Base-by-base conservation (phyloP, 352 stramenopile species). In the Phytophthora citrophthora region DNA sequence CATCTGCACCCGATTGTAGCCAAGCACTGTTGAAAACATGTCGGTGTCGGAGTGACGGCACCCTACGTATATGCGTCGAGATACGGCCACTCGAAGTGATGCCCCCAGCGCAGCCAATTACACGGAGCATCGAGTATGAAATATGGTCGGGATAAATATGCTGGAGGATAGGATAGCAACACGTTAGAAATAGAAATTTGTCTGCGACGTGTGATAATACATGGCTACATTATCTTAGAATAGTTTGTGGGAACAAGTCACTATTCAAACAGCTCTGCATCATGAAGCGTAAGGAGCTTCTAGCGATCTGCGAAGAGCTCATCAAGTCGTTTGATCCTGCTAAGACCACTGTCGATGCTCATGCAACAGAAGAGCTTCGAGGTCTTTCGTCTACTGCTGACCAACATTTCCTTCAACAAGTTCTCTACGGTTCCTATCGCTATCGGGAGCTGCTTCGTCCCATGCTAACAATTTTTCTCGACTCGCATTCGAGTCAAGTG, bases 351-450 rank as follows among this genome's bases (percentile, higher is more conserved):
- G 72, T 93, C 20, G 87, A 95, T 55, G 75, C 81, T n/a, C 86
- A 95, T 66, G 83, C 83, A 1, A 78, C 85, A 7, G 82, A 93
- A 53, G 69, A 78, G 43, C 77, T 95, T 23, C 74, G 61, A 15
- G 70, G 83, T 1, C 43, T 61, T 11, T 54, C 70, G 3, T 74
- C 64, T 13, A 47, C 70, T 3, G 65, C 54, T 20, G 88, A 96
- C 18, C 77, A 77, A 1, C 60, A 84, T 15, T 96, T 96, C 55
- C 59, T 96, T 5, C 86, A 95, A 68, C 82, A 98, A 66, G 79
- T 97, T 16, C 83, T 98, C 18, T 98, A 97, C 62, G 91, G 90
- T 16, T 93, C 81, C 10, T 93, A 93, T 31, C 84, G 92, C n/a
- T 96, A 95, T 74, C 90, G 90, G 36, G 86, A 94, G 16, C 58